Evolutionary conservation across 768 basidiomycete genomes (phyloP), one percentile per base, ranked within the genome.

Genomic region (Cubamyces sp.): DNA sequence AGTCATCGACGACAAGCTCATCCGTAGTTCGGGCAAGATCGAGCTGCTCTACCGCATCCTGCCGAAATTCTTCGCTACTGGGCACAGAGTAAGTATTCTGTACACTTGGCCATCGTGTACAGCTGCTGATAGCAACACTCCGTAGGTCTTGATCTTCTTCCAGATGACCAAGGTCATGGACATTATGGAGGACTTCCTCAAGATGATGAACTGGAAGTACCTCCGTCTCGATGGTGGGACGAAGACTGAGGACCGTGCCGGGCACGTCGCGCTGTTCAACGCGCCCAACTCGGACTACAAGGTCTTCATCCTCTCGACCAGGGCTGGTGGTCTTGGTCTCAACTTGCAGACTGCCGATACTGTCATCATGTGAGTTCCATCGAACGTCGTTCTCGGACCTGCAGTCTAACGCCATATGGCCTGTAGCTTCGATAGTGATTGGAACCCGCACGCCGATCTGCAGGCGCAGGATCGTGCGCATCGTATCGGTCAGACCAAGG

Each of bases 161-260:
- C 97, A 99, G 77, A 98, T 98, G 97, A 98, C 96, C 16, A 92
- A 94, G 71, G 94, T 98, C 69, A 97, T 98, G 96, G 93, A 96
- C 65, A 95, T 97, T 73, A 94, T 96, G 87, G 93, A 94, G 69
- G 96, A 98, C 70, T 98, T 95, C 70, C 76, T 97, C 70, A 92
- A 90, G 73, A 88, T 88, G 82, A 86, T 88, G 84, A 83, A 84
- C 4, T 93, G 85, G 84, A 89, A 91, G 68, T 89, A 92, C 74
- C 87, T 96, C 54, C 91, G 96, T 68, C 81, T 98, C n/a, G 95
- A 98, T 74, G 95, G 95, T 81, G 89, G 92, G 14, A 98, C 95
- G 21, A 96, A 96, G 77, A 94, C 95, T 5, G 95, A 98, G 54
- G 94, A 96, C 69, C 92, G 95, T 73, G 93, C 94, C 5, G 83